These are phyloP conservation scores for Chaetomium sp. DNA, from an alignment of 2,329 filamentous ascomycete genomes.

Conservation along the genomic window DNA sequence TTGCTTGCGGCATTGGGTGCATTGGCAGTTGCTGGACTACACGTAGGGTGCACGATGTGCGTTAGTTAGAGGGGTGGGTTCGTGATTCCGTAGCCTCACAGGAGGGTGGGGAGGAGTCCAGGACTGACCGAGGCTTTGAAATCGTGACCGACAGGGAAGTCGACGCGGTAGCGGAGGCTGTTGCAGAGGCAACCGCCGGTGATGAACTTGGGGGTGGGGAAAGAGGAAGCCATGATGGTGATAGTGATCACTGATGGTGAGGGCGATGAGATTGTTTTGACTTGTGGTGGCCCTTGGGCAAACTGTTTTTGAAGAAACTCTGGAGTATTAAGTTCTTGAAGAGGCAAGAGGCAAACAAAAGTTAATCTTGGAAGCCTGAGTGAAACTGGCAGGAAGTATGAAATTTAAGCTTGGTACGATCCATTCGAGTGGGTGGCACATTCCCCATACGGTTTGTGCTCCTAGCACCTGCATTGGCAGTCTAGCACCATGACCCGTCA, in stretches of 20 bases:
- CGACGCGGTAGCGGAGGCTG: slow-evolving; percentile 51
- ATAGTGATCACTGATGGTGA: too few species aligned
- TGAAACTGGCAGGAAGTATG: neutral
- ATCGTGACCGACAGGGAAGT: slow-evolving; percentile 50
- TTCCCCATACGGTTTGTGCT: too few species aligned
- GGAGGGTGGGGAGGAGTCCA: neutral
- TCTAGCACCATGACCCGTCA: neutral
- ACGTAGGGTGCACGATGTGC: neutral
- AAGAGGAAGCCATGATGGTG: slow-evolving; percentile 33
- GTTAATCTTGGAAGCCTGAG: neutral
- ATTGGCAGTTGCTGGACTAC: slow-evolving; percentile 54
- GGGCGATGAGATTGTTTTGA: neutral
- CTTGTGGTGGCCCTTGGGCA: neutral
- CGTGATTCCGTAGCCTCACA: neutral
- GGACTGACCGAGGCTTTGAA: slow-evolving; percentile 38
- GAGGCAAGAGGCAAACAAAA: neutral
- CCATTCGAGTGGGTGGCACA: neutral
- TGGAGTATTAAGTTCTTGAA: too few species aligned
- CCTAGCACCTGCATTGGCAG: too few species aligned
- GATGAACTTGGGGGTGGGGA: slow-evolving; percentile 43
- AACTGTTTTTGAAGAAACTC: too few species aligned
- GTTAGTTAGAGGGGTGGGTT: neutral
- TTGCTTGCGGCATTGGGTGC: slow-evolving; percentile 57
- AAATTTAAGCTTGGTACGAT: neutral
- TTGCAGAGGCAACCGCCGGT: slow-evolving; percentile 57